Conservation (phyloP, 2,329 filamentous ascomycete genomes). For the Catunica adiposa region DNA sequence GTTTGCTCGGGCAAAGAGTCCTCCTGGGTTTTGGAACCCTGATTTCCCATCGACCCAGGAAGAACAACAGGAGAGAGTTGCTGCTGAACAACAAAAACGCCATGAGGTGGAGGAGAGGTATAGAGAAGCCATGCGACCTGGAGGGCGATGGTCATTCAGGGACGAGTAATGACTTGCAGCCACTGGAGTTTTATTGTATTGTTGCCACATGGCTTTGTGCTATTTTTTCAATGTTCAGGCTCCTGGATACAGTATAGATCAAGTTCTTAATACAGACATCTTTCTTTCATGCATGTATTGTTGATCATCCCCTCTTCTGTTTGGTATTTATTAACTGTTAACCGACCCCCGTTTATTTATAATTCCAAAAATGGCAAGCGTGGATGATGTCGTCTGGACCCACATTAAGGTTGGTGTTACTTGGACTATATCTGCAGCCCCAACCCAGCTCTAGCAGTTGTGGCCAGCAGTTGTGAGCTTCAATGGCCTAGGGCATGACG, state of each 20-base stretch:
- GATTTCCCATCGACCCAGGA: conserved; percentile 88
- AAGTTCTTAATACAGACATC: too few relatives aligned
- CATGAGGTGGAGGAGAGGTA: conserved; percentile 55
- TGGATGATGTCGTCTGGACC: background rate
- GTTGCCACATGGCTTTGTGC: too few relatives aligned
- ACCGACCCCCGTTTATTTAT: too few relatives aligned
- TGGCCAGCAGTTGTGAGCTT: background rate
- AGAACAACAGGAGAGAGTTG: conserved; percentile 44
- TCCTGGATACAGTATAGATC: too few relatives aligned
- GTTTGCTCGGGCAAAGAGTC: conserved; percentile 53
- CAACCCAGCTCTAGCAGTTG: background rate
- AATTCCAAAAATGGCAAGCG: too few relatives aligned
- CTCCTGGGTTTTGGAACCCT: conserved; percentile 78
- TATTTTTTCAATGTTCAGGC: too few relatives aligned
- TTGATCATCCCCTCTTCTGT: too few relatives aligned
- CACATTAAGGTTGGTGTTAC: background rate
- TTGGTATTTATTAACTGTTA: too few relatives aligned
- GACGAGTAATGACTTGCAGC: conserved; percentile 43
- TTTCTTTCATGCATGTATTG: too few relatives aligned
- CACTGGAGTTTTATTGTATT: background rate
- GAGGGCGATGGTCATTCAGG: conserved; percentile 63
- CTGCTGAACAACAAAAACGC: conserved; percentile 46
- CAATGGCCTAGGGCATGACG: background rate
- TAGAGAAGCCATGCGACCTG: conserved; percentile 62
- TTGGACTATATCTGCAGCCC: background rate